Evolutionary conservation across 2,329 filamentous ascomycete genomes (phyloP), one percentile per base, ranked within the genome.

Genomic region (Lanzia echinophila): DNA sequence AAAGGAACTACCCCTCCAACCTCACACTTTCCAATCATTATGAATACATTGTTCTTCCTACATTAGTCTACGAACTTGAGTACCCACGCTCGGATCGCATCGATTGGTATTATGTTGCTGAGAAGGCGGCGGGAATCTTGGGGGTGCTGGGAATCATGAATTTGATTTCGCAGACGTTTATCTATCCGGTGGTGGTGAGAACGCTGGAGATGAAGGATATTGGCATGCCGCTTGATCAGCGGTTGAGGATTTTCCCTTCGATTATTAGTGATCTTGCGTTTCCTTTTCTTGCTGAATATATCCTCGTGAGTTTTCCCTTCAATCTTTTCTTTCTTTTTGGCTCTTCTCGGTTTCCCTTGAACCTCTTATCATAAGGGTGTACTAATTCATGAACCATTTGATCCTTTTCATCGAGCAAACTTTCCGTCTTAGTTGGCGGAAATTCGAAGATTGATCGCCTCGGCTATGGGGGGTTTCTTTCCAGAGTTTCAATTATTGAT

Each of bases 91-190:
- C 79, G 42, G 79, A 87, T 17, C 73, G 69, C 4, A 86, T 88
- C 59, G 83, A 87, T 68, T 90, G 86, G 86, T 75, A 73, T 60
- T 91, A 91, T 63, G 85, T 89, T 3, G 76, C 78, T 6, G 87
- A 91, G 68, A 91, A 91, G 68, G 71, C 77, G 1, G 74, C 76
- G 1, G 87, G 87, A 2, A 85, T 83, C 15, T 79, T 90, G 55
- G 87, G 87, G 6, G 75, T 88, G 53, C 80, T 90, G 38, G 83
- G 85, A 63, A 81, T 90, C 58, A 91, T 91, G 88, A 85, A 89
- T 58, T 81, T 89, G 65, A 76, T 91, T 49, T 86, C 83, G 0
- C 87, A 91, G 70, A 79, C 83, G 20, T 88, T 82, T 63, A 89
- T 91, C 60, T 90, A 89, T 64, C 87, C 88, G 0, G 80, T 88